Percentiles rank a stretch among this genome's conserved stretches.
These are phyloP conservation scores for Acer yangbiense DNA, from an alignment of 345 rosid genomes.

Conservation along the genomic window DNA sequence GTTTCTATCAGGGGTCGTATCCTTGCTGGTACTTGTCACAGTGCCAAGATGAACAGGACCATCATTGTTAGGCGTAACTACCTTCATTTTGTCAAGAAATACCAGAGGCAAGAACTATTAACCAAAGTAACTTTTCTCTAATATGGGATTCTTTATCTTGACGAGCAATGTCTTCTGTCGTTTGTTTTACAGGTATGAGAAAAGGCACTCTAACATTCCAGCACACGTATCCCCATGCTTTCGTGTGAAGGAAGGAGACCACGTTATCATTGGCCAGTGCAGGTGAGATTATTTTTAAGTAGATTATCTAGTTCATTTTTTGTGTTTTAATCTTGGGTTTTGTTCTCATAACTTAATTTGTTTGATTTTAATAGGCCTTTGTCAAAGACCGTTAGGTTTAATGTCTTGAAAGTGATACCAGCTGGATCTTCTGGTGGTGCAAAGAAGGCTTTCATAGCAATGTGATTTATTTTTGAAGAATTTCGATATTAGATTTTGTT, in stretches of 20 bases:
- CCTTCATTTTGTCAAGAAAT: constrained; percentile 88
- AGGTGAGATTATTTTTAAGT: constrained; percentile 38
- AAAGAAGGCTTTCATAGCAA: constrained; percentile 61
- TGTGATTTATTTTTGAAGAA: constrained; percentile 27
- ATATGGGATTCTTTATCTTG: background rate
- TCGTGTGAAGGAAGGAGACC: constrained; percentile 86
- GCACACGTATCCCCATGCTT: constrained; percentile 81
- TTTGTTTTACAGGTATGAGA: constrained; percentile 53
- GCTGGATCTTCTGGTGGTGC: constrained; percentile 84
- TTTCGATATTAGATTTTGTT: background rate
- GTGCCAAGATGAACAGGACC: constrained; percentile 92
- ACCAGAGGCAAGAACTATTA: constrained; percentile 57
- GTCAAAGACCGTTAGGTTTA: constrained; percentile 85
- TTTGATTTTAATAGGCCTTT: constrained; percentile 48
- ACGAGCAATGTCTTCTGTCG: background rate
- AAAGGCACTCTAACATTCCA: constrained; percentile 77
- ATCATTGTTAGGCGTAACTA: constrained; percentile 87
- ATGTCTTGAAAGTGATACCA: constrained; percentile 80
- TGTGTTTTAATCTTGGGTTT: background rate
- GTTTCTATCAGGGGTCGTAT: constrained; percentile 95
- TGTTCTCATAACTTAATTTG: background rate
- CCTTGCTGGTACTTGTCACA: constrained; percentile 89
- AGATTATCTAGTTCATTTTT: background rate
- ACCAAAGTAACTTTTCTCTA: background rate
- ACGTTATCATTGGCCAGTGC: constrained; percentile 81